Conservation (phyloP, 2,329 filamentous ascomycete genomes). For the Ophiostoma sp. region DNA sequence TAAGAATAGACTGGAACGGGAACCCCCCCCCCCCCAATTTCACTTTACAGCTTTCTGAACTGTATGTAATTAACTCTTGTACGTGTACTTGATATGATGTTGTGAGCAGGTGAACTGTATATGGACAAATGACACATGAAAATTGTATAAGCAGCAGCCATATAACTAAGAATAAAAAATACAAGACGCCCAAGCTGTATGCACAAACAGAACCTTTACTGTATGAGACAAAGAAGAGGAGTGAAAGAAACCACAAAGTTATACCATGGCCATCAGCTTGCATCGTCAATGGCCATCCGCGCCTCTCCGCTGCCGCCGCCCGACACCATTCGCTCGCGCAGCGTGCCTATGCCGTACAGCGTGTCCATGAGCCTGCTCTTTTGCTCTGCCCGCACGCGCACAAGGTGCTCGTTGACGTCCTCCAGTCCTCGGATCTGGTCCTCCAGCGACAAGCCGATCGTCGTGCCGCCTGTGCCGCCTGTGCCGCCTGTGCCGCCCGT, state of each 20-base stretch:
- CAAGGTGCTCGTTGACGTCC: conserved; percentile 72
- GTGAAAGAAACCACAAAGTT: not conserved
- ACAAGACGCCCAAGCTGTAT: too few species aligned
- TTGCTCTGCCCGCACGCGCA: conserved; percentile 68
- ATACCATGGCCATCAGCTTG: not conserved
- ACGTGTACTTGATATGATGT: too few species aligned
- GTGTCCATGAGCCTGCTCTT: conserved; percentile 78
- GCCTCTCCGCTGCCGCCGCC: not conserved
- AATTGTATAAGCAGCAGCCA: too few species aligned
- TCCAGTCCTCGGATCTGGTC: conserved; percentile 81
- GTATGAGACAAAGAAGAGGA: too few species aligned
- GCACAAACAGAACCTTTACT: too few species aligned
- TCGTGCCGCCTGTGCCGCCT: not conserved
- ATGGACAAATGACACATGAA: too few species aligned
- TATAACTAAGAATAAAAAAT: too few species aligned
- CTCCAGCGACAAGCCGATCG: conserved; percentile 62
- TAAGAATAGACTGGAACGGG: too few species aligned
- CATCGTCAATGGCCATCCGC: conserved; percentile 10
- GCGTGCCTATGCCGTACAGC: conserved; percentile 54
- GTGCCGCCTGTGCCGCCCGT: not conserved
- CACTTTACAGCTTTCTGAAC: too few species aligned
- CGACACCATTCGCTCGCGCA: conserved; percentile 15
- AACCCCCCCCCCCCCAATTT: too few species aligned
- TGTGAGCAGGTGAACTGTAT: too few species aligned
- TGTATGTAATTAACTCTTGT: too few species aligned